Evolutionary conservation across 805 yeast species (phyloP), one percentile per base, ranked within the genome.

Genomic region (Priceomyces carsonii): DNA sequence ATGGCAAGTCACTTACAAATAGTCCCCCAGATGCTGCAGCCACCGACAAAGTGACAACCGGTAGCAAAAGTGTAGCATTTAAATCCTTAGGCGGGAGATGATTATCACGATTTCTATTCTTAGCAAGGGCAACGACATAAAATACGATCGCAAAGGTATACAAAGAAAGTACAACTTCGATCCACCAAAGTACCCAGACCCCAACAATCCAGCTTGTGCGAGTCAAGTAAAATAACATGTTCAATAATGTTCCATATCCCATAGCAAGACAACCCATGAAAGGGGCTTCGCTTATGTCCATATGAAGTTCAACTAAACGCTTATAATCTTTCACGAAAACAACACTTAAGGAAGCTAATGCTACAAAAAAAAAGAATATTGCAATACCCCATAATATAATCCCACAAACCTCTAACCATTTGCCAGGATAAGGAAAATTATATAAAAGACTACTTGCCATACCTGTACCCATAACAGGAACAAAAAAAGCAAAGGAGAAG

Each of bases 391-490:
- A 88, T 69, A 79, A 72, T 4, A 85, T 69, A 18, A 75, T 63
- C 3, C 88, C 82, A 35, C 80, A 64, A 2, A 71, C 53, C 28
- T 61, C 48, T 22, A 83, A 61, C 88, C 89, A 82, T 8, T 61
- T 55, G 0, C 80, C 73, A 2, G 69, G 71, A 50, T 77, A 84
- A 0, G 95, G 88, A 54, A 82, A 88, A 21, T 66, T 55, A 55
- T 77, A 73, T 23, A 89, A 64, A 3, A 86, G 62, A 24, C 75
- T 55, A 3, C 85, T 65, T 1, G 86, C 64, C 25, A 88, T 85
- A 1, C 96, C 95, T 3, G 82, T 74, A 2, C 95, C 96, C 96
- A 89, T 89, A n/a, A 80, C 75, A 32, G 79, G 68, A 17, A 84
- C 82, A 59, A 81, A 87, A 71, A 80, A 81, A 6, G 69, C 67